Percentiles rank a stretch among this genome's conserved stretches.
Evolutionary conservation across 345 rosid genomes (phyloP).

Genomic region (Eucalyptus erythrocorys): DNA sequence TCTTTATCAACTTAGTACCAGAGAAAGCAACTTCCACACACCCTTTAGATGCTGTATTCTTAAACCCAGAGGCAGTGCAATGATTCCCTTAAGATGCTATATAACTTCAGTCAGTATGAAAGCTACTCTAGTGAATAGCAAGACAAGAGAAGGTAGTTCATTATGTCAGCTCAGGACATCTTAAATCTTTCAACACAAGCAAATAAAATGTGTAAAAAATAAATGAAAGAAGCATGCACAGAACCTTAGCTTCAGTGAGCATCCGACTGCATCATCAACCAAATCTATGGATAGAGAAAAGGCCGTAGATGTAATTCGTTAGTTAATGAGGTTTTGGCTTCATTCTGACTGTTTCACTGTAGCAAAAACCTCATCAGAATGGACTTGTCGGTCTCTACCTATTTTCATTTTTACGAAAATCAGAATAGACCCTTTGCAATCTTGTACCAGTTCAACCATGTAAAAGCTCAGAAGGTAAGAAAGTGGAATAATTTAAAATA

Average conservation of each 20-base stretch:
- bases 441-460: neutral
- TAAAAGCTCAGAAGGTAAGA: neutral
- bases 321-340: neutral
- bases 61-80: neutral
- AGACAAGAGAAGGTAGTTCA: neutral
- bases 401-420: neutral
- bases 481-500: neutral
- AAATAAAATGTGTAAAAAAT: neutral
- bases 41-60: neutral
- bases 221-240: neutral
- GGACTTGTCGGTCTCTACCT: neutral
- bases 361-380: neutral
- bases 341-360: neutral
- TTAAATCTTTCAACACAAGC: neutral
- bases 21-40: neutral
- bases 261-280: neutral
- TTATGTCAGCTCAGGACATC: neutral
- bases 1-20: neutral
- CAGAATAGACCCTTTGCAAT: neutral
- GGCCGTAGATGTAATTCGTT: neutral
- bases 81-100: neutral
- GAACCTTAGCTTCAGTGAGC: neutral
- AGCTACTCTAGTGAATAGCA: neutral
- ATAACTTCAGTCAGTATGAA: neutral
- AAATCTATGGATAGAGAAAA: neutral